phyloP scores from a whole-genome alignment of 192 early-diverging fungal species.

The Pilobolus umbonatus region DNA sequence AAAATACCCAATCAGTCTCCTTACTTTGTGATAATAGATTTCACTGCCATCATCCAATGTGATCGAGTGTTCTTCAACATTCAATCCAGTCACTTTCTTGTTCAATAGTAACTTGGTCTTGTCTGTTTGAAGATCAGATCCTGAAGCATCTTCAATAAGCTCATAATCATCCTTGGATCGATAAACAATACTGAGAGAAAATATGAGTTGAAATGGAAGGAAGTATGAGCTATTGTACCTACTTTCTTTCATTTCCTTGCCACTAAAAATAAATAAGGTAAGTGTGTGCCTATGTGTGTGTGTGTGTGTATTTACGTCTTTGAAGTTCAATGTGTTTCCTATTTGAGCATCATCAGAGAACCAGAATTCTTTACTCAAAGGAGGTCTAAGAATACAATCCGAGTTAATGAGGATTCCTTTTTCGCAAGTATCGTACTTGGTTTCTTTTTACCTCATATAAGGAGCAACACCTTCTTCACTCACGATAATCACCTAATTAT shows the following conservation, averaged over 20 bases:
- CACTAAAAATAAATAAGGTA: constrained; percentile 25
- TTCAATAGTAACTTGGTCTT: constrained; percentile 45
- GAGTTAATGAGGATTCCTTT: neutral
- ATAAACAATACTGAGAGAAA: constrained; percentile 30
- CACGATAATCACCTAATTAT: constrained; percentile 53
- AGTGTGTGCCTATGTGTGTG: neutral
- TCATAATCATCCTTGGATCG: constrained; percentile 40
- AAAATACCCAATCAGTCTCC: neutral
- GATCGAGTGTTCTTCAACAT: constrained; percentile 47
- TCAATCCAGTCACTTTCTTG: constrained; percentile 42
- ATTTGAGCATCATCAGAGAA: constrained; percentile 39
- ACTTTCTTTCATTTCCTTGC: constrained; percentile 52
- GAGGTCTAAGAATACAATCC: constrained; percentile 32
- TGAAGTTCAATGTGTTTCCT: constrained; percentile 42
- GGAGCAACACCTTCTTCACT: constrained; percentile 49
- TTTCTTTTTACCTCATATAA: constrained; percentile 42
- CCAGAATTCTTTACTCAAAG: constrained; percentile 67
- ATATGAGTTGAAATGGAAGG: neutral
- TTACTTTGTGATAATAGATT: constrained; percentile 48
- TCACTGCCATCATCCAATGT: constrained; percentile 43
- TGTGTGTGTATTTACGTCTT: constrained; percentile 34
- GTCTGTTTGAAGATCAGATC: constrained; percentile 33
- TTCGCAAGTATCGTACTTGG: neutral
- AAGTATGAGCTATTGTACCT: neutral
- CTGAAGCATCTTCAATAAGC: constrained; percentile 34